Evolutionary conservation across 768 basidiomycete species (phyloP).

Genomic region (Collybia sp.): DNA sequence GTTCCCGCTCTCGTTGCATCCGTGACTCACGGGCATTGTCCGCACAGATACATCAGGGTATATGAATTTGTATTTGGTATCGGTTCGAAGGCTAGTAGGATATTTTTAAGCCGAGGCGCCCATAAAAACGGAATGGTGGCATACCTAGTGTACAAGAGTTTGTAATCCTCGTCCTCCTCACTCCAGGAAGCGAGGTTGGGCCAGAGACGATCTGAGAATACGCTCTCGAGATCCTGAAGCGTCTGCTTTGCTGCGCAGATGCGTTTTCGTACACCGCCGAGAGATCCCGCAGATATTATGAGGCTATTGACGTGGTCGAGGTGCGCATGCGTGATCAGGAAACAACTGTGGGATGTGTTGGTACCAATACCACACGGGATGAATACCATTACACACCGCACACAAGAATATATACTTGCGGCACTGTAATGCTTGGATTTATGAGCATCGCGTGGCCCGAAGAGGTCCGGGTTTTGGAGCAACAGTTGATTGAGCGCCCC

Average conservation of each 20-base stretch:
- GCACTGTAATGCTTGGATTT: conserved; percentile 28
- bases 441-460: conserved; percentile 28
- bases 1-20: conserved; percentile 44
- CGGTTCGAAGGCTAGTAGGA: conserved; percentile 38
- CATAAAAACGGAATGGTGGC: conserved; percentile 17
- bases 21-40: conserved; percentile 70
- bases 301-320: conserved; percentile 86
- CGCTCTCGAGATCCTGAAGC: conserved; percentile 61
- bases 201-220: conserved; percentile 82
- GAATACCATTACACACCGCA: conserved; percentile 30
- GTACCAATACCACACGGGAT: conserved; percentile 1
- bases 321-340: conserved; percentile 85
- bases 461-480: conserved; percentile 47
- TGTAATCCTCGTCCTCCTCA: conserved; percentile 51
- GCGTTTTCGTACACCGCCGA: conserved; percentile 55
- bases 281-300: conserved; percentile 78
- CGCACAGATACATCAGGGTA: conserved; percentile 56
- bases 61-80: conserved; percentile 49
- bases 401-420: conserved; percentile 49
- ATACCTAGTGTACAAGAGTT: conserved; percentile 62
- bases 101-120: conserved; percentile 6
- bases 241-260: conserved; percentile 59
- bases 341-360: conserved; percentile 48
- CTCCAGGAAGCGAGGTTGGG: conserved; percentile 79
- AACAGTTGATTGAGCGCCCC: conserved; percentile 71